Base-by-base conservation (phyloP, 2,329 filamentous ascomycete species). In the Ophiosphaerella narmari region DNA sequence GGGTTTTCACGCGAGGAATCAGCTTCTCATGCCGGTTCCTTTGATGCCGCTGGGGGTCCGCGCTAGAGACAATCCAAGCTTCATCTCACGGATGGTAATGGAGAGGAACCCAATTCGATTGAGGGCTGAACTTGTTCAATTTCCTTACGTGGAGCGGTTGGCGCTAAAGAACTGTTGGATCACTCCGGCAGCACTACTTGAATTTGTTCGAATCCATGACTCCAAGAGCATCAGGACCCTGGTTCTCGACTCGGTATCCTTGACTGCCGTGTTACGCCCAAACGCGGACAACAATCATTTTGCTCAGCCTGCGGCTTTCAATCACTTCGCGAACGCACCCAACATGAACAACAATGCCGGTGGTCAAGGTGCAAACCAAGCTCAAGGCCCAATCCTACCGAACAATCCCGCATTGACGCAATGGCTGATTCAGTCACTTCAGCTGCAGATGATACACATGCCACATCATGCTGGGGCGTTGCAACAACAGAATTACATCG, bases 81-180 rank as follows among this genome's bases (percentile, higher is more conserved):
- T 43, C 8, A 21, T 42, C 4, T 44, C 46, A 7, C 43, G 55
- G 13, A 48, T 50, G 35, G 43, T 55, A 5, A 41, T 58, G 12
- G 46, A 53, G 13, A 52, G 56, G 16, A 53, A 60, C 29, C 31
- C 42, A 12, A 42, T 47, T 36, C 40, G 35, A 23, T 13, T 67
- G 21, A 65, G 32, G 13, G 33, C 46, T 23, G 37, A 72, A 24
- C 50, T 85, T 5, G 65, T 86, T n/a, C 66, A 68, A 1, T 77
- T 90, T 38, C 82, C 81, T 3, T 69, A 82, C 59, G 68, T 89
- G 21, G 75, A 82, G 52, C 75, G 83, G 42, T 68, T 90, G 2
- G 85, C 81, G 0, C 73, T 90, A 7, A 83, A 83, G 58, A 90
- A 90, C 60, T 89, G 86, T 71, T 90, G 86, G 86, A 74, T 84